These are phyloP conservation scores for Iris pallida DNA, from an alignment of 116 monocot genomes.

Conservation along the genomic window DNA sequence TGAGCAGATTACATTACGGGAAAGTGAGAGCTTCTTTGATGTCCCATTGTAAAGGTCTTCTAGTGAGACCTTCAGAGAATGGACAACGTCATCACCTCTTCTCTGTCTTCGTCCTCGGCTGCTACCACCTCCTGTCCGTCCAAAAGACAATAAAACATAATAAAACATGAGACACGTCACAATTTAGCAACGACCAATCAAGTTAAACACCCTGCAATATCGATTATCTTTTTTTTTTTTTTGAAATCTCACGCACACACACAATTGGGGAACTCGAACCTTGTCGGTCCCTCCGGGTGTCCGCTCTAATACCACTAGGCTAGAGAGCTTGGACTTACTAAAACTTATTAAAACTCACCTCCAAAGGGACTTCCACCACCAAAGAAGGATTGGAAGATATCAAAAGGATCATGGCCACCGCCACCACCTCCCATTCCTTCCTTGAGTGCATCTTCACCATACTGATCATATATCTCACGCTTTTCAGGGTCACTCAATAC, in stretches of 20 bases:
- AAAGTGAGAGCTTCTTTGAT: conserved; percentile 92
- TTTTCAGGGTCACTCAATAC: conserved; percentile 90
- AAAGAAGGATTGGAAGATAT: conserved; percentile 97
- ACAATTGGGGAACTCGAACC: too few relatives aligned
- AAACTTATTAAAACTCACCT: conserved; percentile 23
- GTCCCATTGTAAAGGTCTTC: conserved; percentile 91
- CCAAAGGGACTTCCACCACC: conserved; percentile 93
- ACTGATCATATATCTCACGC: conserved; percentile 96
- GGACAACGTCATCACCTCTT: conserved; percentile 89
- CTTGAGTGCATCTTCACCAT: conserved; percentile 97
- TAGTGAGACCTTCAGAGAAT: conserved; percentile 79
- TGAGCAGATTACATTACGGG: conserved; percentile 80
- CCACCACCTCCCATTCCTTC: conserved; percentile 96
- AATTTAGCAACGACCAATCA: not conserved
- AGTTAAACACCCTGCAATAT: too few relatives aligned
- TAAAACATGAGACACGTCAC: not conserved
- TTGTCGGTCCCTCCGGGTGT: too few relatives aligned
- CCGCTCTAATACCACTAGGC: too few relatives aligned
- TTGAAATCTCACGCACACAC: too few relatives aligned
- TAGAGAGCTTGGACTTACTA: too few relatives aligned
- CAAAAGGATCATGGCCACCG: conserved; percentile 84
- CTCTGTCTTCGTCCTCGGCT: conserved; percentile 88
- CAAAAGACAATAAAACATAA: not conserved
- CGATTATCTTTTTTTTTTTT: too few relatives aligned
- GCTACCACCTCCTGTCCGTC: conserved; percentile 56